Percentiles rank a stretch among this genome's conserved stretches.
Evolutionary conservation across 192 early-diverging fungal species (phyloP).

Genomic region (Pilaira anomala): DNA sequence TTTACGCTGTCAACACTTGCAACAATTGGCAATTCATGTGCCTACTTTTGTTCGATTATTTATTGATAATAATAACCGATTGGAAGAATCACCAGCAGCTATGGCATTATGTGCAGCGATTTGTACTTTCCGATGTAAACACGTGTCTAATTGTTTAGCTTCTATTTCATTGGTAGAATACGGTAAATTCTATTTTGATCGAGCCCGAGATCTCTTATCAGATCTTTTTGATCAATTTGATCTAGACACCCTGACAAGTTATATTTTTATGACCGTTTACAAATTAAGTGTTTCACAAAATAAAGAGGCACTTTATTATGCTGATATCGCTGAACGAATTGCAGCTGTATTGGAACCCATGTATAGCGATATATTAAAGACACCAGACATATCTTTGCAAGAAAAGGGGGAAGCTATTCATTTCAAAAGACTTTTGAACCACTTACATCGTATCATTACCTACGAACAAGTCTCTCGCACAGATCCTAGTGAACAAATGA

Average conservation of each 20-base stretch:
- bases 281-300: not conserved
- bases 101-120: slow-evolving; percentile 16
- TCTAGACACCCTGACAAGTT: slow-evolving; percentile 13
- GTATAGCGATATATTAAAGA: not conserved
- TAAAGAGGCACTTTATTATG: not conserved
- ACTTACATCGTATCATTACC: not conserved
- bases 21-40: slow-evolving; percentile 16
- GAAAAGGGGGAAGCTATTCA: slow-evolving; percentile 3
- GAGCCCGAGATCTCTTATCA: slow-evolving; percentile 6
- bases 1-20: slow-evolving; percentile 6
- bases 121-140: slow-evolving; percentile 15
- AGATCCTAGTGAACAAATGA: too few relatives aligned
- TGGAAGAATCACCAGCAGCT: not conserved
- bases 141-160: not conserved
- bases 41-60: slow-evolving; percentile 10
- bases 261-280: slow-evolving; percentile 1
- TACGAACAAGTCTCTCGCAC: not conserved
- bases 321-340: not conserved
- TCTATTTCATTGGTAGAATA: slow-evolving; percentile 1
- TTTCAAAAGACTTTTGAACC: not conserved
- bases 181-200: slow-evolving; percentile 11
- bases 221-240: slow-evolving; percentile 10
- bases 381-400: not conserved
- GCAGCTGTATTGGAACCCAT: not conserved
- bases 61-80: not conserved